Evolutionary conservation across 176 grass and related monocot species (phyloP).

Genomic region (Puya raimondii): DNA sequence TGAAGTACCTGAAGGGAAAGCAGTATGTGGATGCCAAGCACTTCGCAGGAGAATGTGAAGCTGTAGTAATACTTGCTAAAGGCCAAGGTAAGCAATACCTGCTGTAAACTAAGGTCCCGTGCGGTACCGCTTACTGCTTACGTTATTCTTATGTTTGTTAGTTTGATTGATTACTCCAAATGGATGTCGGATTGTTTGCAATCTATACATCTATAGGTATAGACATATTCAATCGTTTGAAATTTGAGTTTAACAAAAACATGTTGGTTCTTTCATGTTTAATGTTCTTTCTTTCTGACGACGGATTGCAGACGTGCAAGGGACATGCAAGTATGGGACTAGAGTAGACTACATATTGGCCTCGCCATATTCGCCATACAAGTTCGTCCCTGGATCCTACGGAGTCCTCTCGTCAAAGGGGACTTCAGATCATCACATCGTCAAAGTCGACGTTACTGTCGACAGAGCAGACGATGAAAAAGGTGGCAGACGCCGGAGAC

Average conservation of each 20-base stretch:
- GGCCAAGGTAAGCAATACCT: constrained; percentile 52
- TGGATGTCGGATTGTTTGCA: no score
- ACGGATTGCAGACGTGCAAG: constrained; percentile 67
- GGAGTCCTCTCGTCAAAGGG: constrained; percentile 76
- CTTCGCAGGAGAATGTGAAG: constrained; percentile 89
- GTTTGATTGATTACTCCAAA: no score
- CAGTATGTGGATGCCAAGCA: constrained; percentile 84
- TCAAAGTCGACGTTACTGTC: constrained; percentile 57
- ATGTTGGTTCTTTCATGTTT: background rate
- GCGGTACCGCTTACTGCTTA: background rate
- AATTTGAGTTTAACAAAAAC: no score
- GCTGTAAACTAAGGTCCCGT: background rate
- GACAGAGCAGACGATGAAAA: constrained; percentile 11
- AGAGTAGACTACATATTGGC: constrained; percentile 86
- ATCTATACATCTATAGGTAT: no score
- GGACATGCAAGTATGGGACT: constrained; percentile 91
- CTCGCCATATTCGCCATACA: constrained; percentile 62
- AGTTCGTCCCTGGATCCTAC: constrained; percentile 73
- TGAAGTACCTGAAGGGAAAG: constrained; percentile 76
- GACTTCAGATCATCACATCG: constrained; percentile 82
- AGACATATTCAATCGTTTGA: no score
- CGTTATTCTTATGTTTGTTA: no score
- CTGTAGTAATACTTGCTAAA: constrained; percentile 90
- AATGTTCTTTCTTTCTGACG: background rate
- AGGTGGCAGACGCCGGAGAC: background rate